Evolutionary conservation across 2,329 filamentous ascomycete genomes (phyloP).

Genomic region (Fusarium sp.): DNA sequence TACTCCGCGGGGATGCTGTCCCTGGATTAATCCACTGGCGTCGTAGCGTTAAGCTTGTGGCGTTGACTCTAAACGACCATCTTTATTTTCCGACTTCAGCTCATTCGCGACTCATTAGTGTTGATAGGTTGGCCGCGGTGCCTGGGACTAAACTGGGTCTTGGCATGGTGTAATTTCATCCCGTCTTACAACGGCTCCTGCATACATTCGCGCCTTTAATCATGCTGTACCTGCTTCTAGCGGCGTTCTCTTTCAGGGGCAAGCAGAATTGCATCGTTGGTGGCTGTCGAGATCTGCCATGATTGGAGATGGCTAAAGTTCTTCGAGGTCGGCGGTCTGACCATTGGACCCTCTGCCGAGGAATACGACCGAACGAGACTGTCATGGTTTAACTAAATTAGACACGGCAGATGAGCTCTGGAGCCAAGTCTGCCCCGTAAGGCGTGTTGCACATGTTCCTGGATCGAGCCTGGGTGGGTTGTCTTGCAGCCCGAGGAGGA

Average conservation of each 20-base stretch:
- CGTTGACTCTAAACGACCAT: slow-evolving; percentile 5
- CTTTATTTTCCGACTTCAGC: slow-evolving; percentile 2
- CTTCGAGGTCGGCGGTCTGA: not conserved
- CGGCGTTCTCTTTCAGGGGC: slow-evolving; percentile 1
- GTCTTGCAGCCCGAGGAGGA: not conserved
- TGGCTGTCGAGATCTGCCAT: not conserved
- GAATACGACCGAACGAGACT: slow-evolving; percentile 1
- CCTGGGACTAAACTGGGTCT: not conserved
- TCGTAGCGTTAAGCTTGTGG: slow-evolving; percentile 8
- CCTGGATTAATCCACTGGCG: slow-evolving; percentile 2
- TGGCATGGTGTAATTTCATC: slow-evolving; percentile 8
- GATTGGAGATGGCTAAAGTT: slow-evolving; percentile 3
- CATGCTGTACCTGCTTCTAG: not conserved
- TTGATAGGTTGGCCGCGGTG: slow-evolving; percentile 1
- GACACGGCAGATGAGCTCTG: not conserved
- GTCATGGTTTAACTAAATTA: not conserved
- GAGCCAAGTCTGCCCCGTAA: not conserved
- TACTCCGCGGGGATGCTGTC: slow-evolving; percentile 3
- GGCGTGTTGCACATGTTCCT: slow-evolving; percentile 4
- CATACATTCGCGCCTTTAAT: not conserved
- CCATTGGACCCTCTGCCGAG: not conserved
- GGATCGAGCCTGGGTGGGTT: not conserved
- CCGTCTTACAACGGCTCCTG: slow-evolving; percentile 7
- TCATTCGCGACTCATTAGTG: not conserved
- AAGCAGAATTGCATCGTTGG: not conserved